phyloP scores from a whole-genome alignment of 805 yeast genomes.

The Kluyveromyces nonfermentans region DNA sequence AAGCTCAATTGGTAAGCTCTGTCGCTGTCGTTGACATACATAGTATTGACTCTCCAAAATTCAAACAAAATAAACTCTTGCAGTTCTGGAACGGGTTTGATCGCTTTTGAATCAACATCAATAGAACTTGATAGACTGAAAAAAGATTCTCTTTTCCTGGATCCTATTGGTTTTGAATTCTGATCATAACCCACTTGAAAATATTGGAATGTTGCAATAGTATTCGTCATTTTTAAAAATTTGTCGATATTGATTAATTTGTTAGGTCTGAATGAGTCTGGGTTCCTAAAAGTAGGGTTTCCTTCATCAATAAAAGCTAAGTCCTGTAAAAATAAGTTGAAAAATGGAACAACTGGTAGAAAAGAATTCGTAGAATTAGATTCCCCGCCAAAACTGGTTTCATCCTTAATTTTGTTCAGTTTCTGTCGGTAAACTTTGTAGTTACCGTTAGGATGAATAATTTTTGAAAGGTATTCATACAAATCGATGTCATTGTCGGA shows the following conservation, averaged over 20 bases:
- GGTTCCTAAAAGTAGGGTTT: conserved; percentile 57
- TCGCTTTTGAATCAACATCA: conserved; percentile 20
- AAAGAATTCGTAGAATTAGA: conserved; percentile 16
- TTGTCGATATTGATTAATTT: conserved; percentile 64
- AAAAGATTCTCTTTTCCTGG: conserved; percentile 20
- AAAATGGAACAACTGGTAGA: conserved; percentile 66
- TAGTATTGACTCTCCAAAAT: conserved; percentile 58
- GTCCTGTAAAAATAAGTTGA: conserved; percentile 67
- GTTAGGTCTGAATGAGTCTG: conserved; percentile 39
- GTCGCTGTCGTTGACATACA: conserved; percentile 51
- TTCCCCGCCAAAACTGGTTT: conserved; percentile 15
- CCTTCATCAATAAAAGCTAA: conserved; percentile 76
- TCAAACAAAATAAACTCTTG: conserved; percentile 54
- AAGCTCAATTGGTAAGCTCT: conserved; percentile 69
- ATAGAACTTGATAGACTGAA: conserved; percentile 20
- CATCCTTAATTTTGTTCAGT: conserved; percentile 44
- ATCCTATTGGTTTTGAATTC: conserved; percentile 7
- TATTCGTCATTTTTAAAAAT: conserved; percentile 54
- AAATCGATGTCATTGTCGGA: conserved; percentile 52
- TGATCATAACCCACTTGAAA: conserved; percentile 51
- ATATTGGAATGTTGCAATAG: conserved; percentile 57
- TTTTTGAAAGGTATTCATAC: conserved; percentile 53
- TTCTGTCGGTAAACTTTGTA: conserved; percentile 60
- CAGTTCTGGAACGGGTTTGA: conserved; percentile 28
- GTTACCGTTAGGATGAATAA: conserved; percentile 69